Percentiles rank a stretch among this genome's conserved stretches.
Evolutionary conservation across 1,284 basidiomycete genomes (phyloP).

Genomic region (Trichosporon coremiiforme): DNA sequence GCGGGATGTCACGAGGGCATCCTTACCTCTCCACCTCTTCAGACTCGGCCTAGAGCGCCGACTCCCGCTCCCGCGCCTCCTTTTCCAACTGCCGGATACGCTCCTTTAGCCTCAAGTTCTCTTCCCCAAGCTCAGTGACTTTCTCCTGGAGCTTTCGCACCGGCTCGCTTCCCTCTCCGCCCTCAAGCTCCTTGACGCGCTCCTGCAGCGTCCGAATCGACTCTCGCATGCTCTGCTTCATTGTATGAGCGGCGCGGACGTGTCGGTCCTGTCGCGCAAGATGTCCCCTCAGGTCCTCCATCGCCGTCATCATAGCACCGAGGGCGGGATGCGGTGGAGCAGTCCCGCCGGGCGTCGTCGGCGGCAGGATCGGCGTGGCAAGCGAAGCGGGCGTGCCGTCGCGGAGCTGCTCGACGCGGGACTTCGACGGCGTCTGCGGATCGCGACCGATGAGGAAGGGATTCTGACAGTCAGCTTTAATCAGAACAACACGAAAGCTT

Average conservation of each 20-base stretch:
- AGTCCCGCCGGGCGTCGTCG: background rate
- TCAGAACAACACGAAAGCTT: background rate
- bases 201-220: slow-evolving; percentile 44
- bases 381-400: background rate
- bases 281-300: slow-evolving; percentile 45
- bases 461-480: slow-evolving; percentile 12
- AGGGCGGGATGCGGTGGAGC: slow-evolving; percentile 36
- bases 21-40: background rate
- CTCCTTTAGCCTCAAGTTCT: background rate
- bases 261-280: slow-evolving; percentile 47
- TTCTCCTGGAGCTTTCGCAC: slow-evolving; percentile 9
- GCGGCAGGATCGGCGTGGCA: background rate
- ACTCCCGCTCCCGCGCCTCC: background rate
- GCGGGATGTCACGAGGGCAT: too few relatives aligned
- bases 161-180: slow-evolving; percentile 2
- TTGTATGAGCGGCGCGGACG: slow-evolving; percentile 43
- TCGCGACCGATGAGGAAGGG: slow-evolving; percentile 22
- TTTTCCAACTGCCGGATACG: background rate
- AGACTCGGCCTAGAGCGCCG: background rate
- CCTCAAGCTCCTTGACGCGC: slow-evolving; percentile 34
- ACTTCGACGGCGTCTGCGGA: slow-evolving; percentile 16
- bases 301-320: slow-evolving; percentile 34
- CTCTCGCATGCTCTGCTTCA: slow-evolving; percentile 48
- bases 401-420: background rate
- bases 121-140: background rate